A percentile compares a stretch with the other conserved stretches of the same genome.
Evolutionary conservation across 139 green algal species (phyloP).

Genomic region (Asterochloris erici): DNA sequence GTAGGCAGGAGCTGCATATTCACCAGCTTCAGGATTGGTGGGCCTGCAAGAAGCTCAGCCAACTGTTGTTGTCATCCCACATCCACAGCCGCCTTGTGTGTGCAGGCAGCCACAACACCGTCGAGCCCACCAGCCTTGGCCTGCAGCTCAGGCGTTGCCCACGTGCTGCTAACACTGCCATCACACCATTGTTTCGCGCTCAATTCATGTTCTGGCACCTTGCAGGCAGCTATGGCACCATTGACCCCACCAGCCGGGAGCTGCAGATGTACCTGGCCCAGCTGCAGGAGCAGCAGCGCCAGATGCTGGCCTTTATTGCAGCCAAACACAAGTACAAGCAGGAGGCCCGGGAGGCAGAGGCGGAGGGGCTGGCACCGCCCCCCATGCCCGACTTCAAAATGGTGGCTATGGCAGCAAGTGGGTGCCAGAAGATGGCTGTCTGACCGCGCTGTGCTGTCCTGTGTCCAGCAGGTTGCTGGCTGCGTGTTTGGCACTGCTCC

Average conservation of each 20-base stretch:
- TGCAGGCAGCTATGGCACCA: slow-evolving; percentile 28
- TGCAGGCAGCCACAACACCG: background rate
- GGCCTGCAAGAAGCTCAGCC: background rate
- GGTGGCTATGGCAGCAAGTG: too few relatives aligned
- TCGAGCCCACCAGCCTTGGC: background rate
- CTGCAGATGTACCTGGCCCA: slow-evolving; percentile 9
- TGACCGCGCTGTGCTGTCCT: too few relatives aligned
- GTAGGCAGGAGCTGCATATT: too few relatives aligned
- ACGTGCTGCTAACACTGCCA: too few relatives aligned
- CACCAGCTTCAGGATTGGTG: background rate
- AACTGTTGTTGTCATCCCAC: background rate
- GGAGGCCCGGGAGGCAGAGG: background rate
- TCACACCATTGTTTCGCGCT: background rate
- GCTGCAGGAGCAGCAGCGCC: slow-evolving; percentile 14
- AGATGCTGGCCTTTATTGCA: slow-evolving; percentile 7
- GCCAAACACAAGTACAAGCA: background rate
- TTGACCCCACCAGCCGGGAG: background rate
- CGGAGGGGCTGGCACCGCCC: background rate
- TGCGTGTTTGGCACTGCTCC: too few relatives aligned
- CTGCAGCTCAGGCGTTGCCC: background rate
- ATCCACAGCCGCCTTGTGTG: background rate
- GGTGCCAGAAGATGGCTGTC: too few relatives aligned
- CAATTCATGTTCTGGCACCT: slow-evolving; percentile 20
- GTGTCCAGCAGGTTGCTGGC: too few relatives aligned
- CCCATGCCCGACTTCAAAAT: too few relatives aligned